phyloP scores from a whole-genome alignment of 176 grass and related monocot genomes.

The Zoysia japonica region DNA sequence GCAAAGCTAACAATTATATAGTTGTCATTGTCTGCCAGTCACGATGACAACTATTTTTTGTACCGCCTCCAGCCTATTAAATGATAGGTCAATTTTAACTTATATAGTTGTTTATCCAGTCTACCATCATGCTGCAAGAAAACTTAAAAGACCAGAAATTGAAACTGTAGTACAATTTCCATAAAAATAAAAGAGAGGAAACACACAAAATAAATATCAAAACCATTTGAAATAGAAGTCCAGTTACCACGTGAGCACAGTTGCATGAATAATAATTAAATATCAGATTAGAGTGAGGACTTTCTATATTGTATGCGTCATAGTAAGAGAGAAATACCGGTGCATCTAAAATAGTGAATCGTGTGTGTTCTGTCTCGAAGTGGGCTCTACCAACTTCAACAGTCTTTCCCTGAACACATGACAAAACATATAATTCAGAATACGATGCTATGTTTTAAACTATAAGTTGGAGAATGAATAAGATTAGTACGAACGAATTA shows the following conservation, averaged over 20 bases:
- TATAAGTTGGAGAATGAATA: background rate
- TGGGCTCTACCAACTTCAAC: constrained; percentile 88
- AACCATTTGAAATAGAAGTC: background rate
- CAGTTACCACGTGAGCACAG: background rate
- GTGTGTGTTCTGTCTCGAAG: constrained; percentile 73
- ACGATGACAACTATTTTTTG: background rate
- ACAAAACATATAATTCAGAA: constrained; percentile 22
- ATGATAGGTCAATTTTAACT: background rate
- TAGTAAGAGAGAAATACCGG: constrained; percentile 50
- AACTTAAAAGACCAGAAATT: background rate
- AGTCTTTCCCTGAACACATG: constrained; percentile 66
- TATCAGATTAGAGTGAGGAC: background rate
- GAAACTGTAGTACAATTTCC: background rate
- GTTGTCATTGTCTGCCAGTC: background rate
- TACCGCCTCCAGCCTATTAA: background rate
- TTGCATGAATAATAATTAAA: background rate
- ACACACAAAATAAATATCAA: background rate
- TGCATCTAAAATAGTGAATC: constrained; percentile 85
- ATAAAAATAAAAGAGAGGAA: background rate
- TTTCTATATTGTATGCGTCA: constrained; percentile 5
- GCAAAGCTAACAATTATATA: background rate
- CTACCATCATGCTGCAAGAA: background rate
- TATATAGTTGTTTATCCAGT: background rate
- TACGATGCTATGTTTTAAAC: constrained; percentile 3
- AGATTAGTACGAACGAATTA: background rate